phyloP scores from a whole-genome alignment of 2,329 filamentous ascomycete genomes.

The Hansfordia pulvinata region DNA sequence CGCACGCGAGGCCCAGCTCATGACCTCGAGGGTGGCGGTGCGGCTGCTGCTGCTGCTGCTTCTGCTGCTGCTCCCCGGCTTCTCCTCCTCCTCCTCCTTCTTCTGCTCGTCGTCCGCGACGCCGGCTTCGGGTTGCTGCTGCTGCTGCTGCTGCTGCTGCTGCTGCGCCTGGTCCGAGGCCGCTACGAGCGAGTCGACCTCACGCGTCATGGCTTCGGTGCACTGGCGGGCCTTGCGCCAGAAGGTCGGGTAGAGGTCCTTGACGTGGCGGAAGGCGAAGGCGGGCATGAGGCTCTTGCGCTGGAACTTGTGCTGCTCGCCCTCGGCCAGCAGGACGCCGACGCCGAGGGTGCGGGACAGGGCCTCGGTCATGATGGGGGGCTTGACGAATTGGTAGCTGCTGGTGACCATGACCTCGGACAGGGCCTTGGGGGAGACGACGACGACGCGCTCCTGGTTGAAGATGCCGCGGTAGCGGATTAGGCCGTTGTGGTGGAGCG shows the following conservation, averaged over 20 bases:
- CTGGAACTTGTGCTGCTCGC: conserved; percentile 78
- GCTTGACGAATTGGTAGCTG: conserved; percentile 59
- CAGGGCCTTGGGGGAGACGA: conserved; percentile 50
- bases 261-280: conserved; percentile 76
- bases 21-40: conserved; percentile 38
- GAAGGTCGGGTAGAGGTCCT: conserved; percentile 72
- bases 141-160: conserved; percentile 17
- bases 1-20: conserved; percentile 49
- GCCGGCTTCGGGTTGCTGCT: conserved; percentile 9
- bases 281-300: conserved; percentile 69
- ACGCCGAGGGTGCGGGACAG: conserved; percentile 54
- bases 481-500: conserved; percentile 52
- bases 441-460: conserved; percentile 17
- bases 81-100: conserved; percentile 13
- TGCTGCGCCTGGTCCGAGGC: conserved; percentile 5
- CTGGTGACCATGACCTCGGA: conserved; percentile 56
- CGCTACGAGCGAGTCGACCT: conserved; percentile 25
- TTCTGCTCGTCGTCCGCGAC: conserved; percentile 15
- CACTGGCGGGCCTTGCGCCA: conserved; percentile 65
- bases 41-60: too few relatives aligned
- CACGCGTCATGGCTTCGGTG: conserved; percentile 43
- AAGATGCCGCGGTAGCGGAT: conserved; percentile 46
- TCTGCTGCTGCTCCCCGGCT: too few relatives aligned
- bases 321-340: conserved; percentile 69
- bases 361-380: conserved; percentile 33